Evolutionary conservation across 164 flowering plant genomes (phyloP), one percentile per base, ranked within the genome.

Genomic region (Chimonanthus salicifolius): DNA sequence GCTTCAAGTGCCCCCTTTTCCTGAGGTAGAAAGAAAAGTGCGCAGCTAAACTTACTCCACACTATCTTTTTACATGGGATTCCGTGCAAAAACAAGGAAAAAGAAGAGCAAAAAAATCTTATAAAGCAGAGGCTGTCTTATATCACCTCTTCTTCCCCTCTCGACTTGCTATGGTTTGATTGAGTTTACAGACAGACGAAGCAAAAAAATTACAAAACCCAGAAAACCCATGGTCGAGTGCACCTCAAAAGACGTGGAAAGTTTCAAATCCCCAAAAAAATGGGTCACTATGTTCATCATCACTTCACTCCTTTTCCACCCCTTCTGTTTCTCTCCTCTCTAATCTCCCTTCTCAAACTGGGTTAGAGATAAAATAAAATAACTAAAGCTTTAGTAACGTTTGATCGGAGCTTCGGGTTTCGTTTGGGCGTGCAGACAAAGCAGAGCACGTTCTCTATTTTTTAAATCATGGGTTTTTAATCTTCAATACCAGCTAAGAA

Each of bases 231-330:
- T 80, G 83, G 78, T 69, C 54, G 75, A 67, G 69, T 67, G 75
- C 80, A 71, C 72, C 63, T 84, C 77, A 84, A 84, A 84, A 84
- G 86, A 80, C 62, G 71, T 33, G 33, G 76, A 78, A 84, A 64
- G 47, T 43, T 71, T 72, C 77, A 80, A 71, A 71, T 76, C 67
- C 81, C 82, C 72, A 83, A 75, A 47, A 44, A 58, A 76, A 67
- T 60, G 67, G 64, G 74, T 44, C 44, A 72, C 58, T 54, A 45
- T 49, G 47, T 62, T 49, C 73, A 58, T 66, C 71, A 73, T 66
- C 75, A 67, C 51, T 65, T 66, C 64, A 67, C 73, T 45, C 49
- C 62, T 71, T 54, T 54, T 54, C 8, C 16, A 10, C 4, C 11
- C 44, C 11, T 63, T 43, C 21, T 8, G 8, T 4, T 33, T 63